Evolutionary conservation across 768 basidiomycete species (phyloP).

Genomic region (Udeniomyces megalosporus): DNA sequence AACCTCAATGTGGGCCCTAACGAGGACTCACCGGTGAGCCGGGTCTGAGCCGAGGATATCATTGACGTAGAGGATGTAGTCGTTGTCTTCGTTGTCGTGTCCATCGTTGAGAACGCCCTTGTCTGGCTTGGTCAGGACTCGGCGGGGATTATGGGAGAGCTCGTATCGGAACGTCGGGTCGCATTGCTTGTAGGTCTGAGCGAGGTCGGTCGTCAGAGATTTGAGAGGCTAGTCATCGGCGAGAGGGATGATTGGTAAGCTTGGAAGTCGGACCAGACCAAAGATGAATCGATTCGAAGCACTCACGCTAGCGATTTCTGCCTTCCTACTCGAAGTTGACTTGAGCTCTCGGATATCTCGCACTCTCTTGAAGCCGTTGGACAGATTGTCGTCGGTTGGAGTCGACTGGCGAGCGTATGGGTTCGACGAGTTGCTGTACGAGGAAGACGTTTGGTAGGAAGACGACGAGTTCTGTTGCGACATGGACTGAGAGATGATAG

Average conservation of each 20-base stretch:
- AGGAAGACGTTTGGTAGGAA: not conserved
- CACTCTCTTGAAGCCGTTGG: too few relatives aligned
- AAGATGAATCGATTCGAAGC: not conserved
- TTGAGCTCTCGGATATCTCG: not conserved
- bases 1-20: too few relatives aligned
- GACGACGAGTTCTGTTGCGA: not conserved
- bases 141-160: slow-evolving; percentile 79
- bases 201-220: slow-evolving; percentile 66
- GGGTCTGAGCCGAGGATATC: slow-evolving; percentile 91
- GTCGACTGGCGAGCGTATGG: too few relatives aligned
- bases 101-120: slow-evolving; percentile 92
- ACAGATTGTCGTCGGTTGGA: too few relatives aligned
- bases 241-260: too few relatives aligned
- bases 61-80: slow-evolving; percentile 98
- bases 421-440: too few relatives aligned
- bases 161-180: slow-evolving; percentile 93
- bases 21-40: slow-evolving; percentile 64
- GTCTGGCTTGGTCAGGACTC: slow-evolving; percentile 94
- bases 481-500: not conserved
- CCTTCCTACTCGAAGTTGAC: not conserved
- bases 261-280: not conserved
- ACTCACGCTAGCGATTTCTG: not conserved
- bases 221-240: slow-evolving; percentile 31
- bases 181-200: slow-evolving; percentile 85
- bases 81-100: slow-evolving; percentile 96